These are phyloP conservation scores for Gardenia jasminoides DNA, from an alignment of 257 asterid genomes.

Conservation along the genomic window DNA sequence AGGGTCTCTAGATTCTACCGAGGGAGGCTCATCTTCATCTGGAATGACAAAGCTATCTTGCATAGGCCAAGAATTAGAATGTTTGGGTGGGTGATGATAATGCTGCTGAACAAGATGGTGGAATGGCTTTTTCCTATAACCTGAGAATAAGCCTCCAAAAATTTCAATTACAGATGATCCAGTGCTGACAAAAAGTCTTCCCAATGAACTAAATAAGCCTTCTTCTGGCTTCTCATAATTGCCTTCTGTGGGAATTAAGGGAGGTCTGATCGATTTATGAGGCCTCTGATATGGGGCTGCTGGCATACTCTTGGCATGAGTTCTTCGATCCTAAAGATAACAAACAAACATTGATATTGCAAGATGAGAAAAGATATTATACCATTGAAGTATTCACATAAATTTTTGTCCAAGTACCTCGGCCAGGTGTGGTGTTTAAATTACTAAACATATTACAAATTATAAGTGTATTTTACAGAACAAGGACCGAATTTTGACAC, in stretches of 20 bases:
- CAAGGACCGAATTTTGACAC: background rate
- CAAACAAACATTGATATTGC: background rate
- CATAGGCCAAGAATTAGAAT: constrained; percentile 49
- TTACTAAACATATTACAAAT: background rate
- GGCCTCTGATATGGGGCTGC: constrained; percentile 63
- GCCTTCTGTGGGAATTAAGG: constrained; percentile 67
- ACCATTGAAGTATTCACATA: background rate
- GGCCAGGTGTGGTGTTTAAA: background rate
- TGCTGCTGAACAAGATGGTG: constrained; percentile 38
- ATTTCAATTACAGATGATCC: constrained; percentile 61
- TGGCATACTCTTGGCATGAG: constrained; percentile 41
- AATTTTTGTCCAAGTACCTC: background rate
- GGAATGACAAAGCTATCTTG: constrained; percentile 75
- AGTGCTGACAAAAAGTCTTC: constrained; percentile 50
- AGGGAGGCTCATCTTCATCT: constrained; percentile 68
- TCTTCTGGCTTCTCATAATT: constrained; percentile 68
- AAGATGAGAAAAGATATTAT: background rate
- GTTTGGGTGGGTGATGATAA: constrained; percentile 33
- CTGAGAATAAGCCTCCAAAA: constrained; percentile 63
- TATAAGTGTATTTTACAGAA: background rate
- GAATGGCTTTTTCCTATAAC: constrained; percentile 46
- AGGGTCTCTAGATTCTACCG: constrained; percentile 52
- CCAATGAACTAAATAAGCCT: constrained; percentile 57
- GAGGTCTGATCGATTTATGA: constrained; percentile 59
- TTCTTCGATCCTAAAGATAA: constrained; percentile 45